phyloP scores from a whole-genome alignment of 2,329 filamentous ascomycete species.

The Fusarium sp. region DNA sequence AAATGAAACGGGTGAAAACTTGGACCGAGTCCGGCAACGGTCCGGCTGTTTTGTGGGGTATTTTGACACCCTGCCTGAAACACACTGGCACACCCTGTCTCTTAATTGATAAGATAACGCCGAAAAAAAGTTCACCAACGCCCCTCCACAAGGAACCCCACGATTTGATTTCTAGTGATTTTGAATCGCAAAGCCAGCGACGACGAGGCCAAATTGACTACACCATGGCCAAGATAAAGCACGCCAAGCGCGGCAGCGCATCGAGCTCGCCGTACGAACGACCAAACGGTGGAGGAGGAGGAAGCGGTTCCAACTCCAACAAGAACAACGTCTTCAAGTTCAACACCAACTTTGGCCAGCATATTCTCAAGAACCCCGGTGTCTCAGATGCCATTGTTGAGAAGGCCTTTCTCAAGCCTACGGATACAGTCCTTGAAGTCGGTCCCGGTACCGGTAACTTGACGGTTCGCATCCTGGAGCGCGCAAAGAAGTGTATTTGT shows the following conservation, averaged over 20 bases:
- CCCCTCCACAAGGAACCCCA: slow-evolving; percentile 31
- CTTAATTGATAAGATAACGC: slow-evolving; percentile 28
- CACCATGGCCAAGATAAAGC: slow-evolving; percentile 65
- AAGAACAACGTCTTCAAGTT: slow-evolving; percentile 96
- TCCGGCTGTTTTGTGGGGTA: slow-evolving; percentile 15
- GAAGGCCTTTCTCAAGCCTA: slow-evolving; percentile 91
- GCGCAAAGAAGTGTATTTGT: slow-evolving; percentile 83
- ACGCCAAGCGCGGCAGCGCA: slow-evolving; percentile 64
- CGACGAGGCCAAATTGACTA: neutral
- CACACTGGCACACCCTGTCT: neutral
- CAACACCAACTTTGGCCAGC: slow-evolving; percentile 88
- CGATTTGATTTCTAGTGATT: slow-evolving; percentile 4
- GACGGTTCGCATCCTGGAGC: slow-evolving; percentile 89
- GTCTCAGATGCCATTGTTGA: slow-evolving; percentile 77
- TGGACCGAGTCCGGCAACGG: neutral
- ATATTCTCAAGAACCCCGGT: slow-evolving; percentile 93
- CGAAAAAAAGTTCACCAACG: slow-evolving; percentile 41
- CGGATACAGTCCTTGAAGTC: slow-evolving; percentile 90
- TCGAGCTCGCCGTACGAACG: slow-evolving; percentile 59
- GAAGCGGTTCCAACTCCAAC: slow-evolving; percentile 34
- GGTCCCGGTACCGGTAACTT: slow-evolving; percentile 91
- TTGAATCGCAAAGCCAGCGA: slow-evolving; percentile 3
- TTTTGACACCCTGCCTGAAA: neutral
- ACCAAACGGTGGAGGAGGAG: slow-evolving; percentile 38
- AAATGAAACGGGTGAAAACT: slow-evolving; percentile 25